phyloP scores from a whole-genome alignment of 2,329 filamentous ascomycete species.

The Verticillium alfalfae region DNA sequence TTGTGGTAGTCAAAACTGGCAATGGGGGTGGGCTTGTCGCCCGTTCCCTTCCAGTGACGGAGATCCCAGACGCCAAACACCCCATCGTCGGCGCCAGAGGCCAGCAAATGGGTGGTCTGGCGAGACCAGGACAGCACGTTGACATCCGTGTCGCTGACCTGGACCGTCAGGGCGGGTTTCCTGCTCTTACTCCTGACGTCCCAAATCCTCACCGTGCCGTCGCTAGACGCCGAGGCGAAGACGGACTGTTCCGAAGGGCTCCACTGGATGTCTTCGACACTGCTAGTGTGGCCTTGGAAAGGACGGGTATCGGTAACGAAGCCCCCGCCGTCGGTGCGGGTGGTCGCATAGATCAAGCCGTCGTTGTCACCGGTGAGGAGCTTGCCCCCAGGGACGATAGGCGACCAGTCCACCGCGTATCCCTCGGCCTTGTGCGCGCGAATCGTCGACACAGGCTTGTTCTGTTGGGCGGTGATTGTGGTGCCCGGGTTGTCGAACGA shows the following conservation, averaged over 20 bases:
- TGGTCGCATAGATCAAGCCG: constrained; percentile 84
- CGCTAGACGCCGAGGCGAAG: constrained; percentile 88
- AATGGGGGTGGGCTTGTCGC: constrained; percentile 67
- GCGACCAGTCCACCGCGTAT: constrained; percentile 97
- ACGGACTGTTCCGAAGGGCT: constrained; percentile 88
- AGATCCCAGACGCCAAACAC: constrained; percentile 96
- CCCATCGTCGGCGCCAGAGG: constrained; percentile 88
- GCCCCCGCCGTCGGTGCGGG: constrained; percentile 77
- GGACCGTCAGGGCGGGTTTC: constrained; percentile 79
- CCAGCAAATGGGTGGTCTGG: constrained; percentile 82
- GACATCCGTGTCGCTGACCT: constrained; percentile 79
- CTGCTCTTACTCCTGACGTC: constrained; percentile 87
- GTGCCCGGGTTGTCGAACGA: constrained; percentile 88
- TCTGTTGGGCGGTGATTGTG: constrained; percentile 72
- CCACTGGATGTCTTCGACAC: constrained; percentile 95
- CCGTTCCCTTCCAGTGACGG: constrained; percentile 72
- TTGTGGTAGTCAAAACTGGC: constrained; percentile 93
- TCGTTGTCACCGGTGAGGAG: constrained; percentile 88
- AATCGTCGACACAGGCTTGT: constrained; percentile 82
- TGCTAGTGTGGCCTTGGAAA: constrained; percentile 77
- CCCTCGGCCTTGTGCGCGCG: constrained; percentile 90
- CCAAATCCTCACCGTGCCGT: constrained; percentile 95
- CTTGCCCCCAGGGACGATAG: constrained; percentile 72
- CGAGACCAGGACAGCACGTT: constrained; percentile 96
- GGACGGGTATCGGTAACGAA: constrained; percentile 83